Evolutionary conservation across 371 early-diverging fungal genomes (phyloP), one percentile per base, ranked within the genome.

Genomic region (Mortierella sp.): DNA sequence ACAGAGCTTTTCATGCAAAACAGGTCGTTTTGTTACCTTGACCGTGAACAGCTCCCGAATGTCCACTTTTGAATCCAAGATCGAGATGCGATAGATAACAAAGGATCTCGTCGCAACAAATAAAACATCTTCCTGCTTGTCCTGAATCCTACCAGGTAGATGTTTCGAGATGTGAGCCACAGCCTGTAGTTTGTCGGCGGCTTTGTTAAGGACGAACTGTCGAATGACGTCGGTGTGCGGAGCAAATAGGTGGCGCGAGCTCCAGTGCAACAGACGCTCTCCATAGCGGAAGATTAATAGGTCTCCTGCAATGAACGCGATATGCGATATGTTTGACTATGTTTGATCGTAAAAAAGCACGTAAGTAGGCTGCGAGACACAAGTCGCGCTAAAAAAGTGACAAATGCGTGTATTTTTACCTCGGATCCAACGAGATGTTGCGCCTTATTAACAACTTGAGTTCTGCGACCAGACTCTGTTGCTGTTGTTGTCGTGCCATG

Each of bases 341-440:
- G 3, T 24, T n/a, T 50, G 50, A 5, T 6, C 3, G 2, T 8
- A 67, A 37, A 19, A 14, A 31, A 19, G 1, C 4, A 67, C 16
- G 43, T 40, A 6, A 40, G 43, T 40, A 40, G 43, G 43, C 43
- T 40, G 43, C 43, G 2, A 40, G 43, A 40, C 6, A 40, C 43
- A 40, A 40, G 43, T 4, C 43, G 43, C 43, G 43, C 43, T 40
- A 40, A 40, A 6, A 6, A 6, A 4, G 57, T 10, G 19, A 1
- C 28, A 31, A 4, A 64, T 64, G 13, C n/a, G 6, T 54, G 4
- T 74, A 26, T 46, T 6, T 24, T 4, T 77, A 78, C 78, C 55
- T 79, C 79, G 21, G 59, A 74, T 40, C 79, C 79, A 11, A 79
- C 40, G 26, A 50, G 59, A 46, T 79, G 71, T 14, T 71, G 55